Conservation (phyloP, 2,329 filamentous ascomycete species). For the Trichophyton schoenleinii region DNA sequence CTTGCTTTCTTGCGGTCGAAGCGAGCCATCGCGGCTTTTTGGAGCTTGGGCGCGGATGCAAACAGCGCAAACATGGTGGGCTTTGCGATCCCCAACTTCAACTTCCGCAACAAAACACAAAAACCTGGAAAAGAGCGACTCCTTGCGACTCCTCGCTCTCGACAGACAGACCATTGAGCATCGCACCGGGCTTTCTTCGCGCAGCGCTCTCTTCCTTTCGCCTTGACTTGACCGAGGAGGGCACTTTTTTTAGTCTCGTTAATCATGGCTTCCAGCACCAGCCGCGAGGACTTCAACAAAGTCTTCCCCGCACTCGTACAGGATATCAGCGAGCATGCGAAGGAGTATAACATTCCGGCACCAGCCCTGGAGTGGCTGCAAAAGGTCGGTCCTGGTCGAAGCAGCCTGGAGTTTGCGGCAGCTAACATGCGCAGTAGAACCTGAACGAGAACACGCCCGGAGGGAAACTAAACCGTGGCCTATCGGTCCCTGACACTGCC, state of each 20-base stretch:
- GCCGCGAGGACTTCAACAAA: conserved; percentile 64
- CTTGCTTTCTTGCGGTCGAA: not conserved
- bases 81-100: not conserved
- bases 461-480: conserved; percentile 97
- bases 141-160: not conserved
- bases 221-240: not conserved
- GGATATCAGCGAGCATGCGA: conserved; percentile 66
- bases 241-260: not conserved
- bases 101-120: too few relatives aligned
- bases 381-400: conserved; percentile 42
- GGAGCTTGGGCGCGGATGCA: conserved; percentile 9
- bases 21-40: not conserved
- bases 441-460: conserved; percentile 78
- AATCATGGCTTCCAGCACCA: conserved; percentile 58
- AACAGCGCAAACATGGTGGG: conserved; percentile 20
- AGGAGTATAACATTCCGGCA: conserved; percentile 69
- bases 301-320: conserved; percentile 78
- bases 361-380: conserved; percentile 78
- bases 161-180: not conserved
- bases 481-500: conserved; percentile 45
- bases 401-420: not conserved
- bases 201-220: not conserved
- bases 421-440: conserved; percentile 41
- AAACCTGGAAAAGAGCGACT: not conserved
- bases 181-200: not conserved